A percentile compares a stretch with the other conserved stretches of the same genome.
These are phyloP conservation scores for Tilletia setariae DNA, from an alignment of 1,284 basidiomycete species.

Conservation along the genomic window DNA sequence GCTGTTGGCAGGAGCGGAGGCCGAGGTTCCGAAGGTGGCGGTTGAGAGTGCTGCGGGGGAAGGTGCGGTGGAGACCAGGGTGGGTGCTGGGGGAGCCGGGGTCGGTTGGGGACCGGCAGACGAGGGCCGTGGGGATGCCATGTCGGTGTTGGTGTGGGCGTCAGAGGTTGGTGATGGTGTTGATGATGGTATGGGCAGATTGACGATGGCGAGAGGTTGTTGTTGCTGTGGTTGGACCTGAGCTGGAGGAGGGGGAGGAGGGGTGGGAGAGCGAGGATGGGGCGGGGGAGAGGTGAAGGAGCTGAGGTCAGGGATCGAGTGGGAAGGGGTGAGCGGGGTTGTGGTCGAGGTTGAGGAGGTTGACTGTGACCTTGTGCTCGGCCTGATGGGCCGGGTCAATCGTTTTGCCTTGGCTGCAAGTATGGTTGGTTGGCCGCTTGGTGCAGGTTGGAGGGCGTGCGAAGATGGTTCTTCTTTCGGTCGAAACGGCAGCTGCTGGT, in stretches of 20 bases:
- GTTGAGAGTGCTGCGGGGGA: neutral
- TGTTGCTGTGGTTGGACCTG: neutral
- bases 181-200: neutral
- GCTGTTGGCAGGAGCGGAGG: neutral
- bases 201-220: slow-evolving; percentile 2
- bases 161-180: neutral
- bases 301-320: slow-evolving; percentile 3
- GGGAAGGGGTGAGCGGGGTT: neutral
- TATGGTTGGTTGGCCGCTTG: slow-evolving; percentile 12
- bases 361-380: neutral
- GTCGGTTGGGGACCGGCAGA: neutral
- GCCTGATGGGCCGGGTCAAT: slow-evolving; percentile 14
- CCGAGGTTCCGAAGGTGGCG: neutral
- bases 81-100: neutral
- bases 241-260: slow-evolving; percentile 1
- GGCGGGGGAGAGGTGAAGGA: slow-evolving; percentile 21
- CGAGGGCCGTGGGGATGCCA: neutral
- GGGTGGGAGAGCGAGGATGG: slow-evolving; percentile 23
- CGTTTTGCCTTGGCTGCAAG: slow-evolving; percentile 19
- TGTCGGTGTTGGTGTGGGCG: neutral
- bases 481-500: too few species aligned
- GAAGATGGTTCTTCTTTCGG: too few species aligned
- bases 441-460: too few species aligned
- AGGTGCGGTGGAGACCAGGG: neutral
- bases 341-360: neutral